Conservation (phyloP, 2,329 filamentous ascomycete genomes). For the Curvularia spicifera region DNA sequence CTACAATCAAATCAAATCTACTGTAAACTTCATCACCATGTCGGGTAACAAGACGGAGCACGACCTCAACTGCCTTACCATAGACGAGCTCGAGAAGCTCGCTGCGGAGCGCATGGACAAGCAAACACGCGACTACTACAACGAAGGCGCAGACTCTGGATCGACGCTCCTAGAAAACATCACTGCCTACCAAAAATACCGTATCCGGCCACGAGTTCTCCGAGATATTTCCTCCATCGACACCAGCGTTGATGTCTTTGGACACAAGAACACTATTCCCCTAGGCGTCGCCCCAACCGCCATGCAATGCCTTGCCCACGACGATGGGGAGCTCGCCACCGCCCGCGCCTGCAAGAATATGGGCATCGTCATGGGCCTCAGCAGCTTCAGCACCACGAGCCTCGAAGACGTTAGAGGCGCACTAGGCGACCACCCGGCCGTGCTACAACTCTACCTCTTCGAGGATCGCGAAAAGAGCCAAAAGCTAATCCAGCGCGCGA, state of each 20-base stretch:
- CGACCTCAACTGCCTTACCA: slow-evolving; percentile 39
- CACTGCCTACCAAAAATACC: slow-evolving; percentile 40
- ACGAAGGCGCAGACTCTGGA: slow-evolving; percentile 34
- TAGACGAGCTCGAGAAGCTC: slow-evolving; percentile 33
- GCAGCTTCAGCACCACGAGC: slow-evolving; percentile 51
- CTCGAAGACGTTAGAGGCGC: slow-evolving; percentile 56
- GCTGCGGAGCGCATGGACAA: slow-evolving; percentile 42
- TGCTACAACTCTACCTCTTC: slow-evolving; percentile 54
- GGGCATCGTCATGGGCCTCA: slow-evolving; percentile 48
- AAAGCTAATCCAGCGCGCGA: slow-evolving; percentile 32
- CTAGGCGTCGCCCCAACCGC: slow-evolving; percentile 53
- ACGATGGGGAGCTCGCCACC: slow-evolving; percentile 53
- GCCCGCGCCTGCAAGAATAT: slow-evolving; percentile 50
- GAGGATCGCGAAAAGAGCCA: slow-evolving; percentile 30
- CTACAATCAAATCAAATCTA: background rate
- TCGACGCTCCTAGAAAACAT: slow-evolving; percentile 37
- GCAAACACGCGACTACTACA: slow-evolving; percentile 40
- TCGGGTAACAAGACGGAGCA: slow-evolving; percentile 20
- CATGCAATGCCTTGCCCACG: slow-evolving; percentile 54
- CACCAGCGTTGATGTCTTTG: slow-evolving; percentile 39
- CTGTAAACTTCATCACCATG: slow-evolving; percentile 10
- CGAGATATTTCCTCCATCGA: slow-evolving; percentile 50
- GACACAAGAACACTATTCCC: slow-evolving; percentile 41
- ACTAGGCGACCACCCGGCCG: slow-evolving; percentile 45
- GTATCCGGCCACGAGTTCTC: slow-evolving; percentile 47